Conservation (phyloP, 352 stramenopile species). For the Phytophthora niederhauseri region DNA sequence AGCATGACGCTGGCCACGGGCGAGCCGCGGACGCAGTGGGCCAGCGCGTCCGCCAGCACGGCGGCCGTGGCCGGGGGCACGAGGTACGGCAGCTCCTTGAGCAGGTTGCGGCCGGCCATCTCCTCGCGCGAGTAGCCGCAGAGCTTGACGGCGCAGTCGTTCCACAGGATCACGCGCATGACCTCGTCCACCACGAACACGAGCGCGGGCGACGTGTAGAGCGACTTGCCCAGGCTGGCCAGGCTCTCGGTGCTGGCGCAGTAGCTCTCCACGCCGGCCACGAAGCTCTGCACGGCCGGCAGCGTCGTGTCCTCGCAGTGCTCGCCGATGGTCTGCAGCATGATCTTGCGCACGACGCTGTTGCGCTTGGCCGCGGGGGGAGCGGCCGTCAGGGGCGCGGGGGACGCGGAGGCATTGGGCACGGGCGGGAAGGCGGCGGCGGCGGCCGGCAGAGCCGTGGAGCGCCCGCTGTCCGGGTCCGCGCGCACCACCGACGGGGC, state of each 20-base stretch:
- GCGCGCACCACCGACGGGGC: conserved; percentile 53
- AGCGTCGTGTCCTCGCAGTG: conserved; percentile 71
- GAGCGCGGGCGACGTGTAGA: conserved; percentile 76
- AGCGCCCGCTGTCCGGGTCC: conserved; percentile 58
- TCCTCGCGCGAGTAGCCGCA: conserved; percentile 82
- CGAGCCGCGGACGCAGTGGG: conserved; percentile 61
- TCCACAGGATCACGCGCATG: conserved; percentile 90
- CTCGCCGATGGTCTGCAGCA: conserved; percentile 81
- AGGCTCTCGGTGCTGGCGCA: conserved; percentile 80
- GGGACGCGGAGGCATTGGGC: conserved; percentile 13
- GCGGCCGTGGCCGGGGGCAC: conserved; percentile 61
- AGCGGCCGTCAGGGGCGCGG: neutral
- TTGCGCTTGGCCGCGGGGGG: conserved; percentile 29
- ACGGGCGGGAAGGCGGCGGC: neutral
- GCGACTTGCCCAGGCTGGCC: conserved; percentile 80
- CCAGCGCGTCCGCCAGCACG: conserved; percentile 62
- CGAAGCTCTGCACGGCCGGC: conserved; percentile 76
- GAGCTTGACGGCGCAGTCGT: conserved; percentile 76
- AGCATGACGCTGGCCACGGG: conserved; percentile 59
- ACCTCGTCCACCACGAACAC: conserved; percentile 87
- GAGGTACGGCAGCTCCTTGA: conserved; percentile 74
- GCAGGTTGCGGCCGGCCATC: conserved; percentile 75
- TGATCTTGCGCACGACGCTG: conserved; percentile 73
- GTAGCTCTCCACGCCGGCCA: conserved; percentile 74
- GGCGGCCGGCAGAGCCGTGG: neutral